Evolutionary conservation across 2,329 filamentous ascomycete species (phyloP).

Genomic region (Monosporascus sp.): DNA sequence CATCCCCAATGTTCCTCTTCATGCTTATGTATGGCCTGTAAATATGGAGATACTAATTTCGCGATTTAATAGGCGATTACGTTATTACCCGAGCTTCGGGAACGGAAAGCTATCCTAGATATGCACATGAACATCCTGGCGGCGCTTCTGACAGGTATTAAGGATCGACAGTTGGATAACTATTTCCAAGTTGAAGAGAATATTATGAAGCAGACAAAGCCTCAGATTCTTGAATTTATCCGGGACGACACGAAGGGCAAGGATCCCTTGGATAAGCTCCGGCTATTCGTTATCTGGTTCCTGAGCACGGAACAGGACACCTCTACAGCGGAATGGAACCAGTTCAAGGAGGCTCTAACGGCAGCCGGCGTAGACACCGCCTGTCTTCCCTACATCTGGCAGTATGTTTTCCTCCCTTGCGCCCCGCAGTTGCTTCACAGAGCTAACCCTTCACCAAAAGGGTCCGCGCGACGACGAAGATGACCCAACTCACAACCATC

Average conservation of each 20-base stretch:
- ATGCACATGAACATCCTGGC: conserved; percentile 99
- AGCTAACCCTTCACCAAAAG: conserved; percentile 35
- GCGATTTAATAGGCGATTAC: conserved; percentile 61
- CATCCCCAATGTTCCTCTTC: no score
- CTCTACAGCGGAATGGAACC: conserved; percentile 72
- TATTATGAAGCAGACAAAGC: conserved; percentile 83
- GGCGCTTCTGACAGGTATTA: conserved; percentile 70
- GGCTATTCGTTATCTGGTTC: conserved; percentile 96
- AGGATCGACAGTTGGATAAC: conserved; percentile 90
- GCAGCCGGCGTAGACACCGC: conserved; percentile 70
- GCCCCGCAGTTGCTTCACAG: neutral
- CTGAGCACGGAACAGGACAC: conserved; percentile 89
- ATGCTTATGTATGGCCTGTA: no score
- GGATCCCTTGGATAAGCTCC: conserved; percentile 80
- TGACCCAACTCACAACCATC: conserved; percentile 94
- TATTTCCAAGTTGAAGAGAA: conserved; percentile 95
- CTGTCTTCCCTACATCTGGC: conserved; percentile 78
- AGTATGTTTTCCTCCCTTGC: conserved; percentile 45
- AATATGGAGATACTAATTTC: no score
- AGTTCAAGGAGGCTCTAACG: conserved; percentile 79
- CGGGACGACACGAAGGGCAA: conserved; percentile 77
- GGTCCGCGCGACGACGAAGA: conserved; percentile 89
- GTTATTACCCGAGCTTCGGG: conserved; percentile 81
- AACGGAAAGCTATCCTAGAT: conserved; percentile 86
- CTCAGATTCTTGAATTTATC: conserved; percentile 82